These are phyloP conservation scores for Dioscorea zingiberensis DNA, from an alignment of 106 monocot species.

Conservation along the genomic window DNA sequence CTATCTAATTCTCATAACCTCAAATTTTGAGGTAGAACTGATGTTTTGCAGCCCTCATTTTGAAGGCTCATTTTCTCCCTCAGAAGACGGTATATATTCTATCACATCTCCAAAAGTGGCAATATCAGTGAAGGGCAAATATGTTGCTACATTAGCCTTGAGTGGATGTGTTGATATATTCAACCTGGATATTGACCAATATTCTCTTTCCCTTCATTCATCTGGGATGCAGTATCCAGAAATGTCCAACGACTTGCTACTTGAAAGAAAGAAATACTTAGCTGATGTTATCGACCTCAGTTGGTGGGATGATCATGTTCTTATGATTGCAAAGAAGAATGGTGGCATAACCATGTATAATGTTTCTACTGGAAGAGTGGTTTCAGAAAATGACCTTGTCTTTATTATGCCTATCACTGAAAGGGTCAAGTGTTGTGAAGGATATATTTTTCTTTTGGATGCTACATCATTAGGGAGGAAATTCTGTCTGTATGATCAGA, in stretches of 20 bases:
- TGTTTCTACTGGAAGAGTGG: constrained; percentile 24
- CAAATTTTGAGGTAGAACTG: constrained; percentile 37
- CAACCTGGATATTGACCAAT: constrained; percentile 25
- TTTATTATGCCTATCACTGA: constrained; percentile 43
- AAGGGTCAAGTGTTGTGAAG: constrained; percentile 35
- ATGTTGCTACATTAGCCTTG: constrained; percentile 62
- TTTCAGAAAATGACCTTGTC: constrained; percentile 34
- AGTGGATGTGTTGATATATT: constrained; percentile 54
- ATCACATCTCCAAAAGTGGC: constrained; percentile 46
- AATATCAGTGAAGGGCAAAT: constrained; percentile 63
- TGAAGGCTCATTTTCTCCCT: constrained; percentile 53
- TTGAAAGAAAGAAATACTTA: constrained; percentile 20
- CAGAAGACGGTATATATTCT: constrained; percentile 24
- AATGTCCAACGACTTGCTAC: constrained; percentile 2
- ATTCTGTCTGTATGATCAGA: background rate
- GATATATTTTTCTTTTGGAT: constrained; percentile 63
- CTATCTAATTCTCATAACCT: constrained; percentile 35
- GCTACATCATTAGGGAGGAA: constrained; percentile 11
- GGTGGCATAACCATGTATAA: constrained; percentile 57
- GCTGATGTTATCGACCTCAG: constrained; percentile 45
- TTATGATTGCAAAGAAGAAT: constrained; percentile 44
- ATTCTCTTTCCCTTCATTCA: constrained; percentile 45
- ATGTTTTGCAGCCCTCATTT: constrained; percentile 33
- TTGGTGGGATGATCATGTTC: constrained; percentile 83
- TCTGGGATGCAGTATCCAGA: constrained; percentile 11